Evolutionary conservation across 73 alveolate genomes (phyloP), one percentile per base, ranked within the genome.

Genomic region (Breviolum minutum): DNA sequence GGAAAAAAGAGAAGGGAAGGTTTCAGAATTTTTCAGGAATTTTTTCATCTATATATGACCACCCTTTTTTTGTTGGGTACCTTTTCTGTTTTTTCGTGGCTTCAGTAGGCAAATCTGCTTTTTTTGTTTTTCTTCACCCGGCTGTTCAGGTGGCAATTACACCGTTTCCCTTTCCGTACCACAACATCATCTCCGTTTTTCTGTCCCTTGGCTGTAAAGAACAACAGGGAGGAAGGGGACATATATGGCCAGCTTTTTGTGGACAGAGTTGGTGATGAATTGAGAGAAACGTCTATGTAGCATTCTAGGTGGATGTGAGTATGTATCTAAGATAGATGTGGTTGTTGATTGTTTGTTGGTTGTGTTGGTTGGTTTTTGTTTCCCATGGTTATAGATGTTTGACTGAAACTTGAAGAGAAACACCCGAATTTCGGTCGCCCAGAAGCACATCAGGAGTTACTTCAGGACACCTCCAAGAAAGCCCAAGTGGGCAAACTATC

Each of bases 111-210:
- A 40, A 40, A 0, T 40, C 54, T 40, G 54, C 54, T 40, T 40
- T 40, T 2, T 0, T 2, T 40, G 0, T 69, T 69, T 69, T 69
- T 69, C 79, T 69, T 69, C 3, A 3, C 54, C 54, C 54, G 88
- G 8, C 60, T n/a, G 73, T 60, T 29, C 92, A 90, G 97, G 88
- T 90, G 74, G 97, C 97, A 54, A 90, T 90, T 26, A 93, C 99
- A 30, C 99, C 99, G 82, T 93, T 93, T 79, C 99, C 99, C 24
- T 93, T 93, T 64, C 99, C 99, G 30, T 93, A 93, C 99, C 99
- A 79, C 80, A 93, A 93, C 99, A 93, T 93, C 92, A 93, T 93
- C 99, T 79, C 99, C 24, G 92, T 93, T 68, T 93, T 93, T 71
- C 99, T 93, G 99, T 76, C 62, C 92, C 40, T 14, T 61, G 32